Conservation (phyloP, 2,329 filamentous ascomycete genomes). For the Trichoderma breve region DNA sequence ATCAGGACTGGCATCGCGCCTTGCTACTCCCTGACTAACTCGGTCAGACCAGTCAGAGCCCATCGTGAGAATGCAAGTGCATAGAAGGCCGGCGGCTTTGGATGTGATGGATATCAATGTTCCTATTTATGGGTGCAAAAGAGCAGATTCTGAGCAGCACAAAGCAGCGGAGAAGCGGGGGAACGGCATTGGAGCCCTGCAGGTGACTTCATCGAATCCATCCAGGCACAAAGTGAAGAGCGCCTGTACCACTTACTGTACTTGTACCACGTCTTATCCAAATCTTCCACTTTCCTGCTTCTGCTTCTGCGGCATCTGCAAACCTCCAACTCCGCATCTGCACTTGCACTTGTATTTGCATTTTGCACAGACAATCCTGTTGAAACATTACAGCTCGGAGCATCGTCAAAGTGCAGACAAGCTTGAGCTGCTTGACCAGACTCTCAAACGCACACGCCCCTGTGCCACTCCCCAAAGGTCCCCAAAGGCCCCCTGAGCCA, state of each 20-base stretch:
- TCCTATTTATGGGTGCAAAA: conserved; percentile 12
- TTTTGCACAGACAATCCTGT: neutral
- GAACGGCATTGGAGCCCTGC: neutral
- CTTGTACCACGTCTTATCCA: neutral
- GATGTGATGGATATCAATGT: conserved; percentile 6
- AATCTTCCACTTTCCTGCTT: neutral
- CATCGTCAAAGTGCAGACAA: neutral
- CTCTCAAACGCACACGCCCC: conserved; percentile 17
- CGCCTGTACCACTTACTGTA: neutral
- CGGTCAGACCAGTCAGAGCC: conserved; percentile 20
- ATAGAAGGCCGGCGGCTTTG: conserved; percentile 5
- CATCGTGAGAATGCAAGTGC: neutral
- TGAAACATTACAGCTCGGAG: neutral
- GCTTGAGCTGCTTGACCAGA: neutral
- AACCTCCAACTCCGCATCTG: neutral
- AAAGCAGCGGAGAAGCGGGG: neutral
- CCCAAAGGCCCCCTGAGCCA: conserved; percentile 1
- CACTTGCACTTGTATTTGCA: neutral
- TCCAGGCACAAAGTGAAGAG: neutral
- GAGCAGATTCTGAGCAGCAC: neutral
- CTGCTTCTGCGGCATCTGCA: neutral
- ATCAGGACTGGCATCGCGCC: conserved; percentile 21
- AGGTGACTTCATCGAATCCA: neutral
- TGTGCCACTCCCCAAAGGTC: neutral
- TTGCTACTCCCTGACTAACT: neutral